A percentile compares a stretch with the other conserved stretches of the same genome.
Evolutionary conservation across 2,329 filamentous ascomycete species (phyloP).

Genomic region (Elsinoe fawcettii): DNA sequence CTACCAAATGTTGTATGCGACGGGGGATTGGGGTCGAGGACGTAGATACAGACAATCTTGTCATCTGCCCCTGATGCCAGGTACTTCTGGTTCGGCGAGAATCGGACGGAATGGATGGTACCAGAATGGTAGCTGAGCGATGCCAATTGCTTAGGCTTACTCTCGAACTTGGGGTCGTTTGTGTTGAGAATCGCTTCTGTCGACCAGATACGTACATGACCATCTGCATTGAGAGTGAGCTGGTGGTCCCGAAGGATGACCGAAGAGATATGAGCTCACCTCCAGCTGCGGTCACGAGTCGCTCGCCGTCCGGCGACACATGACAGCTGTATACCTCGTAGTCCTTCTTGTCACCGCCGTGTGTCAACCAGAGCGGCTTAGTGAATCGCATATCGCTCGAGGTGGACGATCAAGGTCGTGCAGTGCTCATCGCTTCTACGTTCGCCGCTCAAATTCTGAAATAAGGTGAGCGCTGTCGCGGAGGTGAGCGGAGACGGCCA

Average conservation of each 20-base stretch:
- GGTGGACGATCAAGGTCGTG: not conserved
- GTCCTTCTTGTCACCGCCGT: constrained; percentile 95
- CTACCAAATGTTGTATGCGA: constrained; percentile 72
- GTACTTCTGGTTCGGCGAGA: constrained; percentile 91
- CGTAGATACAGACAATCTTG: constrained; percentile 97
- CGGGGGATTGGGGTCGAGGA: constrained; percentile 72
- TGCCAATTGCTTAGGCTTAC: constrained; percentile 82
- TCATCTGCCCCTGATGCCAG: constrained; percentile 95
- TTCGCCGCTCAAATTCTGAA: not conserved
- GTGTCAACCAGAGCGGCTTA: constrained; percentile 92
- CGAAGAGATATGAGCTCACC: constrained; percentile 46
- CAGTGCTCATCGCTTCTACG: not conserved
- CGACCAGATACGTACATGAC: constrained; percentile 95
- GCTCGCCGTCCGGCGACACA: constrained; percentile 86
- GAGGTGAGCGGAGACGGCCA: not conserved
- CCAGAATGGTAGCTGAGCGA: constrained; percentile 98
- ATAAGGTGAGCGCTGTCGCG: not conserved
- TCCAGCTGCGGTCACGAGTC: constrained; percentile 89
- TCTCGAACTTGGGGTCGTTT: constrained; percentile 56
- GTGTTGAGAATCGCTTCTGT: constrained; percentile 86
- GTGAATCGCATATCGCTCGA: constrained; percentile 53
- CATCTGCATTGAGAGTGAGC: constrained; percentile 50
- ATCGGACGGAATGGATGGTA: constrained; percentile 93
- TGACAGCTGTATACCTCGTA: constrained; percentile 98
- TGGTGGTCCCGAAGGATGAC: not conserved